phyloP scores from a whole-genome alignment of 768 basidiomycete genomes.

The Glaciozyma antarctica region DNA sequence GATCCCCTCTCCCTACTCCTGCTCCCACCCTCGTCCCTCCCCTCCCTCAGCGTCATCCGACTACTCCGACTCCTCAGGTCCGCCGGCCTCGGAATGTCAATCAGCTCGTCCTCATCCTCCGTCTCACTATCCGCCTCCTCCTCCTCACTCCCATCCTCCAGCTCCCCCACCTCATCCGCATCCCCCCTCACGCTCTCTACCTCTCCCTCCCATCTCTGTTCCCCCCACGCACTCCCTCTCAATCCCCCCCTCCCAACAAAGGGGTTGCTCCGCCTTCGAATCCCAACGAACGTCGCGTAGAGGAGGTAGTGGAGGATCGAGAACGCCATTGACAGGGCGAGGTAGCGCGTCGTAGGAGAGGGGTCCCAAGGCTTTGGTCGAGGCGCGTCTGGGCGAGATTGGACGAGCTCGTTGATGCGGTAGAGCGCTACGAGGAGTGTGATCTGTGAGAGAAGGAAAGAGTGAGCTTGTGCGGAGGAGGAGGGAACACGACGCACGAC shows the following conservation, averaged over 20 bases:
- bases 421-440: constrained; percentile 24
- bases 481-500: constrained; percentile 1
- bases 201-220: constrained; percentile 11
- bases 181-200: constrained; percentile 7
- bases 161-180: no score
- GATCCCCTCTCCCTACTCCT: no score
- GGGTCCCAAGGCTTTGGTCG: not conserved
- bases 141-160: no score
- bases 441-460: constrained; percentile 4
- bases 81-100: no score
- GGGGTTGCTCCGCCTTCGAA: constrained; percentile 1
- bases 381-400: not conserved
- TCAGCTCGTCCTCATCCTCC: no score
- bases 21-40: no score
- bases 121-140: no score
- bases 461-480: not conserved
- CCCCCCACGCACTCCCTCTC: constrained; percentile 6
- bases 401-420: constrained; percentile 27
- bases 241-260: not conserved
- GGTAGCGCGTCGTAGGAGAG: not conserved
- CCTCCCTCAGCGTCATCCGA: no score
- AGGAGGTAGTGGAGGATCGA: constrained; percentile 18
- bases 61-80: no score
- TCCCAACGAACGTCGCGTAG: constrained; percentile 15
- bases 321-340: constrained; percentile 14